phyloP scores from a whole-genome alignment of 306 rosid species.

The Cucumis hystrix region DNA sequence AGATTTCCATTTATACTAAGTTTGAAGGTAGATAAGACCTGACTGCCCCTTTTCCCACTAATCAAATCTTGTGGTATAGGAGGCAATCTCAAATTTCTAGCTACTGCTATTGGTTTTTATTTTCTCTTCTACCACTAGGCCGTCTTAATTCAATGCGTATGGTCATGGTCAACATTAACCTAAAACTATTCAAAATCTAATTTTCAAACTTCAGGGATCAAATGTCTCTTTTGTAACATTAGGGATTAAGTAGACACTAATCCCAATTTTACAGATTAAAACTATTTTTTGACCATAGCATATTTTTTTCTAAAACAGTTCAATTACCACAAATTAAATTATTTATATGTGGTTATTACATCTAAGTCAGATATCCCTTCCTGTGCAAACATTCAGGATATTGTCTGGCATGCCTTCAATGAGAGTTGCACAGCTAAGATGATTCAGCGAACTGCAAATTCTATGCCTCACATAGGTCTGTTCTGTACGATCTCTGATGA shows the following conservation, averaged over 20 bases:
- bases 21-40: neutral
- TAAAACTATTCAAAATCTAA: no score
- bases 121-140: neutral
- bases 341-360: neutral
- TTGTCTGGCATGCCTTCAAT: slow-evolving; percentile 45
- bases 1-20: neutral
- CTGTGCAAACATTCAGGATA: slow-evolving; percentile 33
- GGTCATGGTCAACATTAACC: no score
- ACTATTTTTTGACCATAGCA: neutral
- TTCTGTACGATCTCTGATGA: neutral
- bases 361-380: neutral
- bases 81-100: neutral
- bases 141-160: neutral
- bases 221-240: neutral
- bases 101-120: neutral
- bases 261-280: neutral
- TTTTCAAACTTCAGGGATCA: neutral
- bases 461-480: slow-evolving; percentile 61
- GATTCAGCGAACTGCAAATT: slow-evolving; percentile 47
- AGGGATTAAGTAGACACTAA: neutral
- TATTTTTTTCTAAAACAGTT: neutral
- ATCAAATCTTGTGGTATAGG: neutral
- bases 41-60: neutral
- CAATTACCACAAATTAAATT: neutral
- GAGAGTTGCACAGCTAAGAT: slow-evolving; percentile 64